Evolutionary conservation across 1,284 basidiomycete species (phyloP), one percentile per base, ranked within the genome.

Genomic region (Tilletia indica): DNA sequence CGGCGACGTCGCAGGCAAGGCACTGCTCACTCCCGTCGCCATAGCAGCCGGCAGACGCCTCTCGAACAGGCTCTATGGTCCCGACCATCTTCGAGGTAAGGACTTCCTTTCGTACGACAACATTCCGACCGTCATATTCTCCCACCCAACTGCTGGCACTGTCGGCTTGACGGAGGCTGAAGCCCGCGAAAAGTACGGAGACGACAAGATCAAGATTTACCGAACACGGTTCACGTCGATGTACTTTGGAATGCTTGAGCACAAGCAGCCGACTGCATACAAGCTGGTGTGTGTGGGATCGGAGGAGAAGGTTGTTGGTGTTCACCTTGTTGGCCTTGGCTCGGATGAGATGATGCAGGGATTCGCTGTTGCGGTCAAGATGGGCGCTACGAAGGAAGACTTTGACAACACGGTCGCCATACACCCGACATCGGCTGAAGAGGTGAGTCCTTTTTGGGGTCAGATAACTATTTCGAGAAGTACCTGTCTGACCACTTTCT

Each of bases 321-420:
- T 98, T 69, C 97, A 99, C 85, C 91, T 97, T 77, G 90, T 98
- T 74, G 96, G 95, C 4, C 81, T 89, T 77, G 83, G 83, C 16
- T 91, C 90, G 75, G 96, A 98, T 83, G 95, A 98, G 86, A 89
- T 92, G 78, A 86, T 95, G 86, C 95, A 98, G 87, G 94, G 94
- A 74, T 96, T 98, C 83, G 93, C 87, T 0, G 93, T 97, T 21
- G 95, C 95, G 12, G 88, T 99, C 80, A 97, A 97, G 88, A 94
- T 97, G 94, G 92, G 93, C 70, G 79, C 82, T 0, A 84, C 77
- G 2, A 80, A 82, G 54, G 74, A 74, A 67, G 80, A 84, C 73
- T 81, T 84, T 77, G 80, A 82, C 70, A 74, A 80, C 69, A 84
- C 82, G 5, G 82, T 82, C 54, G 82, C 82, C 34, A 82, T 84